A percentile compares a stretch with the other conserved stretches of the same genome.
Evolutionary conservation across 495 filamentous ascomycete genomes (phyloP).

Genomic region (Cudoniella acicularis): DNA sequence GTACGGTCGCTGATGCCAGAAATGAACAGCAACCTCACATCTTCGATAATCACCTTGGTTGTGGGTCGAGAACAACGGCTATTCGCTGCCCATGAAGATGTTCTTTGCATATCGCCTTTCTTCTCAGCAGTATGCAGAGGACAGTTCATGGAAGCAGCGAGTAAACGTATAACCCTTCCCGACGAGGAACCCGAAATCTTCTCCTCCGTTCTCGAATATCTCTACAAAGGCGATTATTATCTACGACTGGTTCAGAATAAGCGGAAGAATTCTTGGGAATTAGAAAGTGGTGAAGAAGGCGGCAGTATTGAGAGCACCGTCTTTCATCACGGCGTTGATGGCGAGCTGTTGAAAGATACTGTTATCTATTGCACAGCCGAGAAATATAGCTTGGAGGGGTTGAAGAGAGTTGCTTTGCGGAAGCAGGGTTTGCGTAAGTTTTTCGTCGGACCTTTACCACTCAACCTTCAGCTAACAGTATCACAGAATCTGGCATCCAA

Average conservation of each 20-base stretch:
- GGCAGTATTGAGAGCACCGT: conserved; percentile 77
- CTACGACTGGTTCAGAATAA: conserved; percentile 70
- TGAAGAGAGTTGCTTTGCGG: conserved; percentile 82
- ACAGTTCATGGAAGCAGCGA: conserved; percentile 56
- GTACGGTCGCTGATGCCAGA: background rate
- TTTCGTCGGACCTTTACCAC: no score
- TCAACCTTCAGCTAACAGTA: no score
- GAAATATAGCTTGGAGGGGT: conserved; percentile 77
- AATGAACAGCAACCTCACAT: conserved; percentile 37
- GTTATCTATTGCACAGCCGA: conserved; percentile 89
- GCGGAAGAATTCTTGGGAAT: conserved; percentile 63
- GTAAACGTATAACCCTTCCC: conserved; percentile 71
- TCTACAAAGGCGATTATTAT: conserved; percentile 94
- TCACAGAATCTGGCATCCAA: conserved; percentile 79
- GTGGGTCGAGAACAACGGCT: conserved; percentile 78
- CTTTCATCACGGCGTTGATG: conserved; percentile 60
- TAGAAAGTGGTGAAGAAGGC: conserved; percentile 57
- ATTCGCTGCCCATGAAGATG: conserved; percentile 88
- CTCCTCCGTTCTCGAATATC: conserved; percentile 85
- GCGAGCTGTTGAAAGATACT: conserved; percentile 79
- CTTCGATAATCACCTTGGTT: conserved; percentile 78
- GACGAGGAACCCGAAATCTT: conserved; percentile 87
- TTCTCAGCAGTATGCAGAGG: conserved; percentile 62
- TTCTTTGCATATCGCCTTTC: conserved; percentile 77
- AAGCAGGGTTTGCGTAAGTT: conserved; percentile 89